These are phyloP conservation scores for Ligustrum vulgare DNA, from an alignment of 257 asterid species.

Conservation along the genomic window DNA sequence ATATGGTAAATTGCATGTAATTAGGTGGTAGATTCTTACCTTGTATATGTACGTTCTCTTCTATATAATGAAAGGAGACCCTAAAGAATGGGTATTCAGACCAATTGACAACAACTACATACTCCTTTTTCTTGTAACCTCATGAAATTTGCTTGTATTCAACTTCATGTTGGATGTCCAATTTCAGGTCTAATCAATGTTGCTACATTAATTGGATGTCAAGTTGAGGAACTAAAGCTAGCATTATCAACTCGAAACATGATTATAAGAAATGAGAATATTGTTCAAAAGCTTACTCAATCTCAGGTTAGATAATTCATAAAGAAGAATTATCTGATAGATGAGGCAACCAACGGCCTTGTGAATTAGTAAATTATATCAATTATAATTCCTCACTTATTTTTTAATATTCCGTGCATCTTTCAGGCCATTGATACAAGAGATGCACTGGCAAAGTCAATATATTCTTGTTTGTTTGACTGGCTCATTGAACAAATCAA, in stretches of 20 bases:
- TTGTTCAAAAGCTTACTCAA: constrained; percentile 76
- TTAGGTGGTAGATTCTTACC: no score
- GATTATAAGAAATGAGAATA: constrained; percentile 81
- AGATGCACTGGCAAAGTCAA: constrained; percentile 95
- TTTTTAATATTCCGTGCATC: constrained; percentile 21
- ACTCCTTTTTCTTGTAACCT: neutral
- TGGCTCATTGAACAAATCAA: constrained; percentile 97
- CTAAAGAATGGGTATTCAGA: no score
- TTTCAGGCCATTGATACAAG: constrained; percentile 88
- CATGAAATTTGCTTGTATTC: constrained; percentile 18
- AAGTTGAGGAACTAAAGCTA: constrained; percentile 63
- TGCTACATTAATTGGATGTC: constrained; percentile 76
- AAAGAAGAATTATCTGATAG: constrained; percentile 17
- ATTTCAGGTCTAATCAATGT: constrained; percentile 72
- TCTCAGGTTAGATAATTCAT: constrained; percentile 59
- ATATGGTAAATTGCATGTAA: no score
- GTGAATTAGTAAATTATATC: constrained; percentile 8
- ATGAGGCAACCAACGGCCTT: neutral
- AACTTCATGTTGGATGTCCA: constrained; percentile 15
- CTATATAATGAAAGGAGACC: no score
- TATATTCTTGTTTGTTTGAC: constrained; percentile 92
- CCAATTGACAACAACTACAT: neutral
- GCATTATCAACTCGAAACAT: constrained; percentile 92
- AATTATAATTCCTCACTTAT: constrained; percentile 17
- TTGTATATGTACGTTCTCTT: no score